Percentiles rank a stretch among this genome's conserved stretches.
phyloP scores from a whole-genome alignment of 139 green algal species.

The Penium margaritaceum region DNA sequence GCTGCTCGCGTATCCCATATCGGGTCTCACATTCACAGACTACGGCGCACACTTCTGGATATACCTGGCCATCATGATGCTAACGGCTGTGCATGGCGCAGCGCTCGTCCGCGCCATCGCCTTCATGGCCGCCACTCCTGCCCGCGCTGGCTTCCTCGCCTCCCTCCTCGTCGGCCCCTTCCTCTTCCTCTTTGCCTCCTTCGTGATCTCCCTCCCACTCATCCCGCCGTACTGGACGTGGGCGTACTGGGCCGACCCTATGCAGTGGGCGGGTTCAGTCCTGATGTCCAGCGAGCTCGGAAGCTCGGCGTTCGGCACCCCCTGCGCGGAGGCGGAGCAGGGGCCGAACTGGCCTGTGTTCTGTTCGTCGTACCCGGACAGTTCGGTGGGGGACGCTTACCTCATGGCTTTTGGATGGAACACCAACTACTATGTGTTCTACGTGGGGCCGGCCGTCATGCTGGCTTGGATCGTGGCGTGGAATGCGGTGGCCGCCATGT shows the following conservation, averaged over 20 bases:
- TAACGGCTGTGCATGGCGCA: neutral
- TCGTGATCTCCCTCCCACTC: neutral
- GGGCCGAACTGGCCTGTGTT: neutral
- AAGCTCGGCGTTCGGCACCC: neutral
- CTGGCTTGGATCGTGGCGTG: neutral
- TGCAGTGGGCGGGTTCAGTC: conserved; percentile 21
- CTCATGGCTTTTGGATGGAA: neutral
- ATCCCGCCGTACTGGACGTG: conserved; percentile 45
- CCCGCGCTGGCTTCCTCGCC: neutral
- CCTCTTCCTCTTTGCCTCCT: conserved; percentile 29
- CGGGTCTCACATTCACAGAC: conserved; percentile 5
- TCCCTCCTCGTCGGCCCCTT: conserved; percentile 17
- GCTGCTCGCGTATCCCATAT: conserved; percentile 31
- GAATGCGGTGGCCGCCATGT: too few species aligned
- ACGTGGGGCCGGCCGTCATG: neutral
- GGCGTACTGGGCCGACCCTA: conserved; percentile 33
- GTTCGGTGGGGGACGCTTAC: neutral
- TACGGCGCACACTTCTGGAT: conserved; percentile 26
- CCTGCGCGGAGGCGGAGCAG: neutral
- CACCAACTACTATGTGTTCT: neutral
- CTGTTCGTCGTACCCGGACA: neutral
- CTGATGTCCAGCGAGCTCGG: conserved; percentile 31
- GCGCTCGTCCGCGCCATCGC: conserved; percentile 14
- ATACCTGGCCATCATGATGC: neutral
- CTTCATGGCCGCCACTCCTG: neutral